Evolutionary conservation across 345 rosid species (phyloP).

Genomic region (Gynandropsis gynandra): DNA sequence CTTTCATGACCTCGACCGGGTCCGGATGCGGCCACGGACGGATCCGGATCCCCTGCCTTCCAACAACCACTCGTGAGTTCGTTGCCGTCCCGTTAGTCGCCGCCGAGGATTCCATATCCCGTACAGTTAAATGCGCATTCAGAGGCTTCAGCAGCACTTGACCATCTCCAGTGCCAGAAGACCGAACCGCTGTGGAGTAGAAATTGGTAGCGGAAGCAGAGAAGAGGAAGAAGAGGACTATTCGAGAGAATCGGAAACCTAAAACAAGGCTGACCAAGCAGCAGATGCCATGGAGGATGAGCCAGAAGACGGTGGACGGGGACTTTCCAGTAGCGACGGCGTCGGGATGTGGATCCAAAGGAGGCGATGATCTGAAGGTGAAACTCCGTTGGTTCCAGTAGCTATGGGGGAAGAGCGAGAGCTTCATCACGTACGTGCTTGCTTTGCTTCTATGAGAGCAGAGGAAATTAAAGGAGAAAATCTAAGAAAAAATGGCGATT

Average conservation of each 20-base stretch:
- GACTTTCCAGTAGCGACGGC: conserved; percentile 38
- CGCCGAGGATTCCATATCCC: conserved; percentile 17
- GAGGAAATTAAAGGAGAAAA: conserved; percentile 19
- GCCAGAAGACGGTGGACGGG: conserved; percentile 73
- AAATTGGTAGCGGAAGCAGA: conserved; percentile 54
- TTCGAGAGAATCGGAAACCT: conserved; percentile 89
- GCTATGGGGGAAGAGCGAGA: conserved; percentile 72
- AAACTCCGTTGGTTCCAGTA: conserved; percentile 57
- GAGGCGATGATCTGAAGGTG: conserved; percentile 44
- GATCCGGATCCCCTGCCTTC: conserved; percentile 99
- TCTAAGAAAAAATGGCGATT: conserved; percentile 7
- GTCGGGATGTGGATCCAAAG: conserved; percentile 54
- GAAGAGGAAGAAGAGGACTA: conserved; percentile 80
- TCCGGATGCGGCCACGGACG: conserved; percentile 99
- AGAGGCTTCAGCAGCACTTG: conserved; percentile 20
- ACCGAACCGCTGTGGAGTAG: conserved; percentile 55
- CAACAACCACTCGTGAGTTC: conserved; percentile 72
- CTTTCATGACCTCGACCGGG: conserved; percentile 85
- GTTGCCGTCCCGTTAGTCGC: conserved; percentile 17
- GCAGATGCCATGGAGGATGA: conserved; percentile 64
- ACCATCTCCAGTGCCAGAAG: conserved; percentile 15
- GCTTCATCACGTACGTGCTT: conserved; percentile 45
- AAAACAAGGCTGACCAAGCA: conserved; percentile 85
- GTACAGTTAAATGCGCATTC: conserved; percentile 20
- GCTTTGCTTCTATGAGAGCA: conserved; percentile 1